phyloP scores from a whole-genome alignment of 1,284 basidiomycete species.

The Fomitopsis palustris region DNA sequence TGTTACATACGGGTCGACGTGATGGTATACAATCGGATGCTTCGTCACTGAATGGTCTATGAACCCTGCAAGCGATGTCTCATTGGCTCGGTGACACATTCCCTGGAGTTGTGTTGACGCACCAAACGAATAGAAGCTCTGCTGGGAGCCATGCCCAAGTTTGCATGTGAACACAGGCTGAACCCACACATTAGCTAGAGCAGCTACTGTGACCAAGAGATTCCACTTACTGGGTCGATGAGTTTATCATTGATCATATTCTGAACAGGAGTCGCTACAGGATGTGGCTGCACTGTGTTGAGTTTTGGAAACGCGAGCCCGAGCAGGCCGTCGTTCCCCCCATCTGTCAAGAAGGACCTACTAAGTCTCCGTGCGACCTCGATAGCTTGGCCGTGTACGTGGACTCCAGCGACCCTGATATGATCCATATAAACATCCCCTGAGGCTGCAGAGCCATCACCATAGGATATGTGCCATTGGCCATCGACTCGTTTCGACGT shows the following conservation, averaged over 20 bases:
- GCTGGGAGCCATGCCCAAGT: slow-evolving; percentile 26
- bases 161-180: slow-evolving; percentile 33
- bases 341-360: slow-evolving; percentile 32
- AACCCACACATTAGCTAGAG: neutral
- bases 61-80: slow-evolving; percentile 15
- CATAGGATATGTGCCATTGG: slow-evolving; percentile 37
- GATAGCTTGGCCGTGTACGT: slow-evolving; percentile 31
- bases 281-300: slow-evolving; percentile 33
- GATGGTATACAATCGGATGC: slow-evolving; percentile 25
- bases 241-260: slow-evolving; percentile 33
- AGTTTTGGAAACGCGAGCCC: slow-evolving; percentile 33
- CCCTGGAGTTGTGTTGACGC: neutral
- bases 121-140: slow-evolving; percentile 37
- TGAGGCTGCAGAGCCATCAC: slow-evolving; percentile 36
- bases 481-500: slow-evolving; percentile 28
- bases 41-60: slow-evolving; percentile 29
- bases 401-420: slow-evolving; percentile 30
- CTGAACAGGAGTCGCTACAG: slow-evolving; percentile 34
- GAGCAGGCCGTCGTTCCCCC: slow-evolving; percentile 34
- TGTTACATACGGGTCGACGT: slow-evolving; percentile 25
- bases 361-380: slow-evolving; percentile 34
- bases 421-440: slow-evolving; percentile 33
- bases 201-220: too few species aligned
- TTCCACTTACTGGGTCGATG: slow-evolving; percentile 21
- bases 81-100: neutral